Conservation (phyloP, 768 basidiomycete species). For the Ramaria rubella region DNA sequence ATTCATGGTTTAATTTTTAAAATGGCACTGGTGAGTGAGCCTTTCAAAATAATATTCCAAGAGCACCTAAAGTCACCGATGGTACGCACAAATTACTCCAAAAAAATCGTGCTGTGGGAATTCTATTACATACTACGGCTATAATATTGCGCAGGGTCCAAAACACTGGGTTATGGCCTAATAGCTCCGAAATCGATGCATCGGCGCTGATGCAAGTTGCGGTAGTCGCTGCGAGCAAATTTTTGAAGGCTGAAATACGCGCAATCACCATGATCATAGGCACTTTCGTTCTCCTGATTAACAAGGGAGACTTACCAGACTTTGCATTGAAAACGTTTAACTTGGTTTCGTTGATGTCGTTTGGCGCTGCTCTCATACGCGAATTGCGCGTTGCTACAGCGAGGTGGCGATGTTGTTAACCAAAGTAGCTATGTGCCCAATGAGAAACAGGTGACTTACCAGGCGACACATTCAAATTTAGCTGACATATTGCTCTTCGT, state of each 20-base stretch:
- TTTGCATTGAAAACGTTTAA: conserved; percentile 2
- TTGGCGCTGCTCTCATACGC: conserved; percentile 7
- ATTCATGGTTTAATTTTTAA: too few relatives aligned
- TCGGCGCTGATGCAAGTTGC: conserved; percentile 7
- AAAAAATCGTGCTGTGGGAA: too few relatives aligned
- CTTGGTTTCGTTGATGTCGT: conserved; percentile 7
- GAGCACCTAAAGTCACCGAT: too few relatives aligned
- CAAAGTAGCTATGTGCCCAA: neutral
- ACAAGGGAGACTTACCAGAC: neutral
- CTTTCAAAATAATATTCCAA: too few relatives aligned
- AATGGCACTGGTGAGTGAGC: too few relatives aligned
- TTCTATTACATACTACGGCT: too few relatives aligned
- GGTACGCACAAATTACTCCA: too few relatives aligned
- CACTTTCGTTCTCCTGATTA: neutral
- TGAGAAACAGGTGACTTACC: neutral
- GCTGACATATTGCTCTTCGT: too few relatives aligned
- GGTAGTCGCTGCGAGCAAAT: conserved; percentile 6
- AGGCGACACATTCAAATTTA: conserved; percentile 8
- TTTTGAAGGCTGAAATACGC: neutral
- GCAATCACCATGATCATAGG: neutral
- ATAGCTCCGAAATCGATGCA: too few relatives aligned
- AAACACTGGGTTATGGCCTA: too few relatives aligned
- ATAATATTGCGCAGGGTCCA: too few relatives aligned
- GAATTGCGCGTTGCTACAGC: neutral
- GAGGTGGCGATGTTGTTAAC: neutral